Base-by-base conservation (phyloP, 2,329 filamentous ascomycete species). In the Colletotrichum abscissum region DNA sequence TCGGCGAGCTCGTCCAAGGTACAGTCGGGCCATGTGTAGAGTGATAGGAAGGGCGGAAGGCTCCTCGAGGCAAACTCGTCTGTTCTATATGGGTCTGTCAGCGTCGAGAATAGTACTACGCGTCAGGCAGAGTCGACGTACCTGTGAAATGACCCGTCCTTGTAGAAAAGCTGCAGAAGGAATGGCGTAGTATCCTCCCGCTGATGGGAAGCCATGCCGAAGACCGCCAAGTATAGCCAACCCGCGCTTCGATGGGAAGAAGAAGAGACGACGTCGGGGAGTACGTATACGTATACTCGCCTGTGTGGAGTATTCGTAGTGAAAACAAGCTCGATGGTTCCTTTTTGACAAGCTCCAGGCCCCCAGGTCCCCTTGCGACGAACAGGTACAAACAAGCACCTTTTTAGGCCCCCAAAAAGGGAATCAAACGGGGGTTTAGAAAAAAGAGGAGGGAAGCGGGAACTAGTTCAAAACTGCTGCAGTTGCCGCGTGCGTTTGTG, bases 21-120 rank as follows among this genome's bases (percentile, higher is more conserved):
- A 84, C 94, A 96, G 78, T 90, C 91, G 69, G 91, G 89, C 93
- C 95, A 97, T 70, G 95, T 95, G 86, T 98, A 95, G 78, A 98
- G 92, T 74, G 94, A 89, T 30, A 97, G 86, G 80, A 93, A 90
- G 8, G 92, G 85, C 63, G 92, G 91, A 26, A 94, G 88, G 69
- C 85, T 80, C 68, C 85, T 77, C 24, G 90, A 80, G 77, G 89
- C 82, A 81, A 97, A 95, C 76, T 96, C 93, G 73, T 93, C 91
- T 42, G 91, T 88, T 76, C 92, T 94, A 62, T 2, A 60, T 35
- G 12, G 11, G 26, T 22, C 26, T 26, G 63, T 67, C 35, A 73
- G 70, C 24, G 22, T 12, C 16, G 28, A 42, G 60, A 11, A 24
- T 5, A n/a, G 52, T 16, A 6, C 11, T 3, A 63, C 19, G 38